Evolutionary conservation across 805 yeast genomes (phyloP).

Genomic region (Monosporozyma aerobia): DNA sequence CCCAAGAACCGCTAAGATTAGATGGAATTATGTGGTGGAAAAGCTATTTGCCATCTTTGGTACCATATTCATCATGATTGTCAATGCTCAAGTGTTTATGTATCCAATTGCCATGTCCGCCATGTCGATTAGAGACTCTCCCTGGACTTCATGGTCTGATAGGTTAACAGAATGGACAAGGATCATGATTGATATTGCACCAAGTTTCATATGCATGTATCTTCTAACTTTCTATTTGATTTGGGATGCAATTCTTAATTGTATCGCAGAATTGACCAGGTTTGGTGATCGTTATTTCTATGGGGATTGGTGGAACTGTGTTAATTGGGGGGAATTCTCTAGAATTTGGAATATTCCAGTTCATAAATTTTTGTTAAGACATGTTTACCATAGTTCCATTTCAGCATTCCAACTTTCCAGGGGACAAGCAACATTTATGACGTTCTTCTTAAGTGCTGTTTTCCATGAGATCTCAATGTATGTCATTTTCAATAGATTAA

Average conservation of each 20-base stretch:
- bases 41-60: slow-evolving; percentile 82
- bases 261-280: slow-evolving; percentile 79
- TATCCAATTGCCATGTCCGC: slow-evolving; percentile 67
- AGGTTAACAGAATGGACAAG: slow-evolving; percentile 20
- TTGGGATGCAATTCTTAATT: slow-evolving; percentile 91
- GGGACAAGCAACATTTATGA: slow-evolving; percentile 59
- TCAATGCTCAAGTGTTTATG: slow-evolving; percentile 66
- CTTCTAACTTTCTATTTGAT: slow-evolving; percentile 76
- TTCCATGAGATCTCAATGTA: slow-evolving; percentile 92
- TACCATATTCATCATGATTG: slow-evolving; percentile 71
- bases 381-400: slow-evolving; percentile 87
- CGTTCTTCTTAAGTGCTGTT: slow-evolving; percentile 69
- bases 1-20: slow-evolving; percentile 62
- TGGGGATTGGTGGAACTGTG: slow-evolving; percentile 96
- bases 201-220: slow-evolving; percentile 71
- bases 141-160: slow-evolving; percentile 17
- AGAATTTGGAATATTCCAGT: slow-evolving; percentile 94
- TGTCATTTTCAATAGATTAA: slow-evolving; percentile 68
- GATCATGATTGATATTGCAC: slow-evolving; percentile 61
- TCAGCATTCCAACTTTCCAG: slow-evolving; percentile 63
- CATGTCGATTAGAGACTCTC: slow-evolving; percentile 35
- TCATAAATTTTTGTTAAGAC: slow-evolving; percentile 78
- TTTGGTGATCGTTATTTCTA: slow-evolving; percentile 91
- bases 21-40: slow-evolving; percentile 58
- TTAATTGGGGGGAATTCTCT: slow-evolving; percentile 88